Conservation (phyloP, 306 rosid species). For the Casuarina cunninghamiana region DNA sequence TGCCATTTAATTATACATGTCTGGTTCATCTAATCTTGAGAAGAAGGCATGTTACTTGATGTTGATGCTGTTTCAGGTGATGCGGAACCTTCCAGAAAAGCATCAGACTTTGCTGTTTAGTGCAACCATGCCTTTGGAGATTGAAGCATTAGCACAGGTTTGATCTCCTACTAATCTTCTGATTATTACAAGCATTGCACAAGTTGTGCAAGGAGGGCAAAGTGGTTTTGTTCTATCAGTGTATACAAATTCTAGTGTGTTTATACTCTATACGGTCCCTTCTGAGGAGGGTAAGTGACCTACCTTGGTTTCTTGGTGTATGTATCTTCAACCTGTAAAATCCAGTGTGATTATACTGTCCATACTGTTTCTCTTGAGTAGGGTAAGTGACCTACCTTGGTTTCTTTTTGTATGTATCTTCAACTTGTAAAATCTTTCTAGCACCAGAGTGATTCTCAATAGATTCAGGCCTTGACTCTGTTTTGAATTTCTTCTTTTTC, state of each 20-base stretch:
- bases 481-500: not conserved
- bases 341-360: too few species aligned
- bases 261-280: not conserved
- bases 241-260: too few species aligned
- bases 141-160: slow-evolving; percentile 79
- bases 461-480: slow-evolving; percentile 11
- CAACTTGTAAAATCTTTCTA: not conserved
- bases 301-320: not conserved
- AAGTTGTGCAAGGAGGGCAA: not conserved
- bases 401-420: too few species aligned
- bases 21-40: slow-evolving; percentile 1
- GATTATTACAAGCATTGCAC: not conserved
- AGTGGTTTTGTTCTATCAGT: not conserved
- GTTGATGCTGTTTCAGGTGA: slow-evolving; percentile 49
- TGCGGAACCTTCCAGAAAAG: slow-evolving; percentile 74
- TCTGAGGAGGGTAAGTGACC: not conserved
- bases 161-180: slow-evolving; percentile 23
- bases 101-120: slow-evolving; percentile 86
- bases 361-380: too few species aligned
- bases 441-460: slow-evolving; percentile 4
- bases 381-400: too few species aligned
- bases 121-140: slow-evolving; percentile 93
- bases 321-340: not conserved
- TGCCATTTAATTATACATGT: slow-evolving; percentile 4
- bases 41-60: slow-evolving; percentile 23